Conservation (phyloP, 345 rosid species). For the Eucalyptus polybractea region DNA sequence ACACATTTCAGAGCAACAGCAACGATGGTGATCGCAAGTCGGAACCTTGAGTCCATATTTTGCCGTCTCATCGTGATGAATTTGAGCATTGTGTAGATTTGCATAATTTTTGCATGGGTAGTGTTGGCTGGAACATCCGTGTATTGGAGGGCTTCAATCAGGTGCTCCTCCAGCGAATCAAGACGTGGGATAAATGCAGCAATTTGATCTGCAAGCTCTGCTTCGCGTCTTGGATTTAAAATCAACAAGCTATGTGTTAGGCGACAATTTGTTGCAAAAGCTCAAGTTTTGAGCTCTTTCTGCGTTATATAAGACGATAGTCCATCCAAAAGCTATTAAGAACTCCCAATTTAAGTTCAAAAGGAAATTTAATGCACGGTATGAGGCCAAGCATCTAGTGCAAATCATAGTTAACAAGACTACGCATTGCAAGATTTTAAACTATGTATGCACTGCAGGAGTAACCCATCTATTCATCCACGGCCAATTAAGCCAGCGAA, state of each 20-base stretch:
- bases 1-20: neutral
- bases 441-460: neutral
- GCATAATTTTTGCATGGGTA: neutral
- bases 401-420: neutral
- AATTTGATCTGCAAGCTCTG: neutral
- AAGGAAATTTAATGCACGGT: neutral
- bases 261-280: neutral
- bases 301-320: neutral
- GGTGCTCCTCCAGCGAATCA: neutral
- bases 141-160: neutral
- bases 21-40: rapidly evolving
- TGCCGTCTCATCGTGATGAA: neutral
- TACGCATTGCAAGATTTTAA: neutral
- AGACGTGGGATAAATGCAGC: neutral
- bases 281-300: neutral
- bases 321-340: neutral
- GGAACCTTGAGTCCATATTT: neutral
- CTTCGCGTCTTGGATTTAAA: neutral
- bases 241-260: neutral
- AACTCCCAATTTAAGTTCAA: neutral
- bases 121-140: neutral
- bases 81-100: neutral
- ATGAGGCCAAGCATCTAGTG: neutral
- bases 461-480: neutral
- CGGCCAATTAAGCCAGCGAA: no score